Evolutionary conservation across 257 asterid genomes (phyloP).

Genomic region (Solanum paucissectum): DNA sequence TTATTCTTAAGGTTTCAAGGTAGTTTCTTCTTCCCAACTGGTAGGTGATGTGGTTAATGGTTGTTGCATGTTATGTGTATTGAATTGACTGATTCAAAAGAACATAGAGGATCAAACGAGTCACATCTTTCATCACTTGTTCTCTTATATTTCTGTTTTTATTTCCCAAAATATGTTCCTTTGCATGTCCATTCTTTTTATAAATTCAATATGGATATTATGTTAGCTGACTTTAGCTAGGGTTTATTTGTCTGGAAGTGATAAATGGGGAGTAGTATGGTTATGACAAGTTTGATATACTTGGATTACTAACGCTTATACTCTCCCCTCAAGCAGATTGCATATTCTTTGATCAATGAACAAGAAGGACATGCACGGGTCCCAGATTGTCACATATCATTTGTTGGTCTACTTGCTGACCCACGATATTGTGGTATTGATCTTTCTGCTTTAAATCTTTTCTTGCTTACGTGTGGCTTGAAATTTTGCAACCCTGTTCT

Average conservation of each 20-base stretch:
- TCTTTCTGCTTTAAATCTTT: neutral
- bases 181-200: neutral
- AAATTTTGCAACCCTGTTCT: neutral
- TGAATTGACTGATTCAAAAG: neutral
- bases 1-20: neutral
- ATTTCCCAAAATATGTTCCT: neutral
- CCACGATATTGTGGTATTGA: conserved; percentile 76
- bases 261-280: neutral
- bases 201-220: neutral
- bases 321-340: conserved; percentile 53
- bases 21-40: neutral
- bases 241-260: neutral
- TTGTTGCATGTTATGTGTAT: neutral
- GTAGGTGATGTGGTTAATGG: neutral
- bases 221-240: neutral
- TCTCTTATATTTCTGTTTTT: neutral
- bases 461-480: neutral
- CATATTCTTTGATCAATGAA: conserved; percentile 83
- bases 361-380: conserved; percentile 71
- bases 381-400: conserved; percentile 77
- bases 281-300: neutral
- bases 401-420: conserved; percentile 91
- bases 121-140: neutral
- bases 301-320: neutral
- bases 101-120: neutral